Evolutionary conservation across 768 basidiomycete genomes (phyloP).

Genomic region (Collybiopsis confluens): DNA sequence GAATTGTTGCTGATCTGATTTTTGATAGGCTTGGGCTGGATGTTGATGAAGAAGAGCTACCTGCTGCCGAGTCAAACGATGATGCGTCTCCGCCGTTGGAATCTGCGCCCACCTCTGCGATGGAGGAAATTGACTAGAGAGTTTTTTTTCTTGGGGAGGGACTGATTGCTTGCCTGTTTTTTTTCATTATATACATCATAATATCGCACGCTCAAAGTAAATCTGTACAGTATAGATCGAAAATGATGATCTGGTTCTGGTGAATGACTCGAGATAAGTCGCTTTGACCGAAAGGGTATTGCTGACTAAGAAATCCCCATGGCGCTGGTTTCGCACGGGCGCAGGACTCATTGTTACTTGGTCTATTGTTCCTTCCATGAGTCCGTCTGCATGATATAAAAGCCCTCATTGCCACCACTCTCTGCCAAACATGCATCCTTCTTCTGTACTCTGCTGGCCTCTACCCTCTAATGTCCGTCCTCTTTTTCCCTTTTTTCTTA

Average conservation of each 20-base stretch:
- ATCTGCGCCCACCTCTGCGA: conserved; percentile 69
- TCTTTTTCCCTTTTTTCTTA: background rate
- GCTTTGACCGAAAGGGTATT: no score
- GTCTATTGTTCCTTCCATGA: background rate
- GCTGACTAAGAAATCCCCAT: no score
- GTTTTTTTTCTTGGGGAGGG: conserved; percentile 14
- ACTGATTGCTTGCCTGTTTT: conserved; percentile 5
- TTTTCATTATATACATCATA: background rate
- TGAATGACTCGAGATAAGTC: no score
- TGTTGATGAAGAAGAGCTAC: conserved; percentile 72
- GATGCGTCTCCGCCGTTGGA: conserved; percentile 50
- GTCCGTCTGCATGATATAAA: conserved; percentile 1
- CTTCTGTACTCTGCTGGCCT: conserved; percentile 22
- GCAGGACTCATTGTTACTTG: no score
- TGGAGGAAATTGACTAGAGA: conserved; percentile 94
- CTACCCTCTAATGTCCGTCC: conserved; percentile 20
- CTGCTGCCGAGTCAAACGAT: conserved; percentile 31
- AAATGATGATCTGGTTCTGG: no score
- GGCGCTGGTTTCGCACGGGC: no score
- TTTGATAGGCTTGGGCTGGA: conserved; percentile 69
- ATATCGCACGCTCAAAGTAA: background rate
- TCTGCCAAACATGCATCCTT: conserved; percentile 24
- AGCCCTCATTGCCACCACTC: conserved; percentile 10
- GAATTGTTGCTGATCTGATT: conserved; percentile 8
- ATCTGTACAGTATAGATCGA: background rate